phyloP scores from a whole-genome alignment of 306 rosid genomes.

The Morella rubra region DNA sequence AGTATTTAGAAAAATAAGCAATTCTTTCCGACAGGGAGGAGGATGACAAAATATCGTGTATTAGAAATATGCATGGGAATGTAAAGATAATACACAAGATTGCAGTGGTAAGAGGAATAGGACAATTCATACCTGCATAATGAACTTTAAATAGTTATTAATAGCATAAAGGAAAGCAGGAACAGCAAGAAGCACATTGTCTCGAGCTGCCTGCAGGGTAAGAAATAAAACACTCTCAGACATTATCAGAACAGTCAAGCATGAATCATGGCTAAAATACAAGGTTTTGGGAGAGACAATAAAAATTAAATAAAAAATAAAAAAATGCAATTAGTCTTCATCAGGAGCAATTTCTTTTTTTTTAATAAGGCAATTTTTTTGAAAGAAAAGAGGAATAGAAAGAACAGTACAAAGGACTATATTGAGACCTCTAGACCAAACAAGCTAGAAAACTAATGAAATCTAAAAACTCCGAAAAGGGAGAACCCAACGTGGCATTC shows the following conservation, averaged over 20 bases:
- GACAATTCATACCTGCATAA: conserved; percentile 3
- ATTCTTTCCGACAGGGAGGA: background rate
- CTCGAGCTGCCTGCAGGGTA: conserved; percentile 1
- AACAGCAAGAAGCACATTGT: conserved; percentile 6
- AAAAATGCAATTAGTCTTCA: background rate
- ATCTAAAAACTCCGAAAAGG: no score
- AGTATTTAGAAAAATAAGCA: background rate
- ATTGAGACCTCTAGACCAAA: no score
- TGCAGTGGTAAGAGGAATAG: background rate
- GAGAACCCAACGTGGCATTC: no score
- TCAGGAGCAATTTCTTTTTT: background rate
- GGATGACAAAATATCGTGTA: background rate
- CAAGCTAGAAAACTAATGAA: no score
- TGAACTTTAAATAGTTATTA: conserved; percentile 7
- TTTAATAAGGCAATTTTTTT: no score
- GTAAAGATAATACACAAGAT: background rate
- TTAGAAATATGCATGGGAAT: background rate
- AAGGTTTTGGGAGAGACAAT: background rate
- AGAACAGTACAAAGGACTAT: no score
- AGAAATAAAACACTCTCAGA: background rate
- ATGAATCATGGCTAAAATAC: background rate
- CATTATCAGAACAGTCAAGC: background rate
- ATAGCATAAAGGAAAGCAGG: conserved; percentile 8
- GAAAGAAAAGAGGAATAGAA: no score
- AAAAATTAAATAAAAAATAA: no score